These are phyloP conservation scores for Simplicillium sp. DNA, from an alignment of 2,329 filamentous ascomycete genomes.

Conservation along the genomic window DNA sequence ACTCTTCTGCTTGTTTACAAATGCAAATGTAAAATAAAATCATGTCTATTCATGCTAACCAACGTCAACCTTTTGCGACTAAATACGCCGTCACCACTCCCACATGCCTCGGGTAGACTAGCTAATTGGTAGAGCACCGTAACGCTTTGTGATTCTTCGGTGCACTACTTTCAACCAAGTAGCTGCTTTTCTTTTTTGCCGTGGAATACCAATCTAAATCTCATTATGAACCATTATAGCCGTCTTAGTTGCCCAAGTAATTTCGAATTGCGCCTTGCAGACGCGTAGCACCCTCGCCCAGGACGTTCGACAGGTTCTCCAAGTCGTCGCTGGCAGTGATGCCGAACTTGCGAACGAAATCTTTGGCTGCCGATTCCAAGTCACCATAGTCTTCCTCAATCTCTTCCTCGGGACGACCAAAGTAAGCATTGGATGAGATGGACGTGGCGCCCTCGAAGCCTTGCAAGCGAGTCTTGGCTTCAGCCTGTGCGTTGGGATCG, in stretches of 20 bases:
- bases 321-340: conserved; percentile 93
- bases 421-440: conserved; percentile 97
- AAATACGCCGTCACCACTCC: no score
- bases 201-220: background rate
- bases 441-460: conserved; percentile 87
- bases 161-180: background rate
- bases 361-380: conserved; percentile 85
- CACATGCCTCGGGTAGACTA: no score
- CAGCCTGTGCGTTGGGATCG: conserved; percentile 69
- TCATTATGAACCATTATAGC: no score
- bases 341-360: conserved; percentile 91
- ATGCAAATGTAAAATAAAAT: no score
- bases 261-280: conserved; percentile 67
- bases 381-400: conserved; percentile 76
- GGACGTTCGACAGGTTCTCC: conserved; percentile 73
- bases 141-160: background rate
- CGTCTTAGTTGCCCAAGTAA: conserved; percentile 48
- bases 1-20: no score
- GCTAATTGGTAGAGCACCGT: background rate
- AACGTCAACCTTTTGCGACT: conserved; percentile 4
- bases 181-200: background rate
- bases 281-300: conserved; percentile 78
- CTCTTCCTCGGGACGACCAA: conserved; percentile 85
- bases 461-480: conserved; percentile 80
- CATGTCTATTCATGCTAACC: conserved; percentile 19